A percentile compares a stretch with the other conserved stretches of the same genome.
phyloP scores from a whole-genome alignment of 192 early-diverging fungal species.

The Phlyctochytrium planicorne region DNA sequence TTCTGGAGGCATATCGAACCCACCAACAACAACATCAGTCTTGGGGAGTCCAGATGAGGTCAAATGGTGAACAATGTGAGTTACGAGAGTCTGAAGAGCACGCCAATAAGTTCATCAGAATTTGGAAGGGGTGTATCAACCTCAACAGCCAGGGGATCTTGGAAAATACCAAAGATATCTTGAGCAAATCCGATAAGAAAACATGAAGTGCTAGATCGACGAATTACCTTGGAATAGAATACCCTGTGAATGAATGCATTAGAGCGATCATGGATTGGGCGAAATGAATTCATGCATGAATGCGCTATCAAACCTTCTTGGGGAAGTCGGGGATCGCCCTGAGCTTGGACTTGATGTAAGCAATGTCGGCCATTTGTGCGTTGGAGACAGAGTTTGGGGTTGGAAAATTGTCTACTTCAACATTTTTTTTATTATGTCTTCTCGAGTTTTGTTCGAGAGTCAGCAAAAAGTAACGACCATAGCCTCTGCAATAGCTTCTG shows the following conservation, averaged over 20 bases:
- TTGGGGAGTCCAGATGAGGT: constrained; percentile 57
- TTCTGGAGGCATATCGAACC: neutral
- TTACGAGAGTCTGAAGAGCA: constrained; percentile 61
- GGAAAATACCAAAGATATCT: constrained; percentile 96
- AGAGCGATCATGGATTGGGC: constrained; percentile 3
- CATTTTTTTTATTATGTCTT: too few species aligned
- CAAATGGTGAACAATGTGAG: constrained; percentile 81
- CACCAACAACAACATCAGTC: constrained; percentile 90
- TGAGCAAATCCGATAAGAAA: constrained; percentile 59
- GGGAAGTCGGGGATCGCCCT: constrained; percentile 76
- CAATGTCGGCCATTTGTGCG: too few species aligned
- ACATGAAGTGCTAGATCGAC: neutral
- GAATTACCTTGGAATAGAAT: constrained; percentile 80
- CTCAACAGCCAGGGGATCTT: constrained; percentile 90
- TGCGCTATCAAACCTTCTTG: constrained; percentile 53
- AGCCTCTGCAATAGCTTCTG: too few species aligned
- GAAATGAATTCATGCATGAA: neutral
- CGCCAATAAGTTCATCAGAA: neutral
- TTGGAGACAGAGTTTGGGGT: too few species aligned
- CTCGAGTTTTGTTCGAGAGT: too few species aligned
- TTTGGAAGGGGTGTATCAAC: constrained; percentile 13
- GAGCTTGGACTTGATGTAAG: constrained; percentile 42
- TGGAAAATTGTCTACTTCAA: too few species aligned
- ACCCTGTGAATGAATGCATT: too few species aligned
- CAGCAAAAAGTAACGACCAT: too few species aligned